phyloP scores from a whole-genome alignment of 176 grass and related monocot genomes.

The Lolium multiflorum region DNA sequence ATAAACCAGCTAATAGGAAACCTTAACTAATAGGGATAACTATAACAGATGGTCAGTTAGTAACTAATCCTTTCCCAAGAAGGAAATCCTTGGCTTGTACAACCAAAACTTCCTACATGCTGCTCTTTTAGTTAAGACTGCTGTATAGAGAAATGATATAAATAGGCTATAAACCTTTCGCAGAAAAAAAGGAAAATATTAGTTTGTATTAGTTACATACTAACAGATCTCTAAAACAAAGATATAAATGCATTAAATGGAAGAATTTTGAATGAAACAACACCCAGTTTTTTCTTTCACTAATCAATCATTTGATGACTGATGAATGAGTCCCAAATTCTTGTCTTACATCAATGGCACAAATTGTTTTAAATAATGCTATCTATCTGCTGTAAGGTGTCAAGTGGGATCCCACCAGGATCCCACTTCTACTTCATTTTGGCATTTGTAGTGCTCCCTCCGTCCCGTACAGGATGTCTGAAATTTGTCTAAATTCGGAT shows the following conservation, averaged over 20 bases:
- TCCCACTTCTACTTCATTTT: too few relatives aligned
- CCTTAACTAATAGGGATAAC: neutral
- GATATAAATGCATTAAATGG: slow-evolving; percentile 16
- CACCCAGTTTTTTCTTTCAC: neutral
- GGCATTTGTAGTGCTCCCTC: too few relatives aligned
- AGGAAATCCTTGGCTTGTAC: neutral
- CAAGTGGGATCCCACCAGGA: too few relatives aligned
- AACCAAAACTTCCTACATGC: neutral
- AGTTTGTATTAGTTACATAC: slow-evolving; percentile 1
- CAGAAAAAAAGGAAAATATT: neutral
- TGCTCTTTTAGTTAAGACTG: slow-evolving; percentile 6
- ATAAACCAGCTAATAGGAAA: slow-evolving; percentile 5
- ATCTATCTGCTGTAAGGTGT: too few relatives aligned
- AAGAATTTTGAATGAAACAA: slow-evolving; percentile 5
- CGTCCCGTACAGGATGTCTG: too few relatives aligned
- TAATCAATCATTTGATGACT: neutral
- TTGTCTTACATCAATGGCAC: neutral
- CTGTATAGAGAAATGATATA: neutral
- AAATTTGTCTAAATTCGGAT: too few relatives aligned
- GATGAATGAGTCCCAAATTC: neutral
- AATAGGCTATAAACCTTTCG: neutral
- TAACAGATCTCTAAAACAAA: neutral
- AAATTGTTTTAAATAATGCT: neutral
- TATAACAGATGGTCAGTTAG: neutral
- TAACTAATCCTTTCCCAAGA: neutral